A percentile compares a stretch with the other conserved stretches of the same genome.
Conservation (phyloP, 176 grass and related monocot genomes). For the Saccharum spontaneum region DNA sequence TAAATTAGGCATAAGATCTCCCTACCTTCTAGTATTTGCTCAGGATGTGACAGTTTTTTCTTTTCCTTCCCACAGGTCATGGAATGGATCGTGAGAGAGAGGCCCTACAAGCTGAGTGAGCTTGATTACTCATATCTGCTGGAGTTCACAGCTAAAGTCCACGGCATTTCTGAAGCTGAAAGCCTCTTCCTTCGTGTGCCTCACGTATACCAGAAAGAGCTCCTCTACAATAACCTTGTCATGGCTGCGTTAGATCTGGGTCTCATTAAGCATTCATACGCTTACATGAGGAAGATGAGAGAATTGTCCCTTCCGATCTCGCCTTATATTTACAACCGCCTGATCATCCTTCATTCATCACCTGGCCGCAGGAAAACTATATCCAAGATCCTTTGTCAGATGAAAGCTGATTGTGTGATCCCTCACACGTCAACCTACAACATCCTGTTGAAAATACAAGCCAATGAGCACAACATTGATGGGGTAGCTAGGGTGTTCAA, state of each 20-base stretch:
- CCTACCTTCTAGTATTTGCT: not conserved
- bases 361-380: constrained; percentile 75
- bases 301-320: constrained; percentile 68
- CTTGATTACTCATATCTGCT: constrained; percentile 92
- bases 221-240: constrained; percentile 94
- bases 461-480: constrained; percentile 78
- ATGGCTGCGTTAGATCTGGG: constrained; percentile 69
- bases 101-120: constrained; percentile 82
- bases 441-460: constrained; percentile 88
- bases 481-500: constrained; percentile 76
- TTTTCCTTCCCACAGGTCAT: constrained; percentile 57
- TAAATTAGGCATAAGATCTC: not conserved
- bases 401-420: constrained; percentile 69
- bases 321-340: constrained; percentile 65
- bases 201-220: constrained; percentile 63
- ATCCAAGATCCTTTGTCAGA: constrained; percentile 71
- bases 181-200: constrained; percentile 80
- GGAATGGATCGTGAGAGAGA: constrained; percentile 98
- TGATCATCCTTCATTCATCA: constrained; percentile 87
- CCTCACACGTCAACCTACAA: constrained; percentile 88
- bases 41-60: not conserved
- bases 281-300: constrained; percentile 98
- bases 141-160: constrained; percentile 89
- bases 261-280: constrained; percentile 75
- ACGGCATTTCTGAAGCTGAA: constrained; percentile 76